A percentile compares a stretch with the other conserved stretches of the same genome.
Conservation (phyloP, 306 rosid genomes). For the Acacia melanoxylon region DNA sequence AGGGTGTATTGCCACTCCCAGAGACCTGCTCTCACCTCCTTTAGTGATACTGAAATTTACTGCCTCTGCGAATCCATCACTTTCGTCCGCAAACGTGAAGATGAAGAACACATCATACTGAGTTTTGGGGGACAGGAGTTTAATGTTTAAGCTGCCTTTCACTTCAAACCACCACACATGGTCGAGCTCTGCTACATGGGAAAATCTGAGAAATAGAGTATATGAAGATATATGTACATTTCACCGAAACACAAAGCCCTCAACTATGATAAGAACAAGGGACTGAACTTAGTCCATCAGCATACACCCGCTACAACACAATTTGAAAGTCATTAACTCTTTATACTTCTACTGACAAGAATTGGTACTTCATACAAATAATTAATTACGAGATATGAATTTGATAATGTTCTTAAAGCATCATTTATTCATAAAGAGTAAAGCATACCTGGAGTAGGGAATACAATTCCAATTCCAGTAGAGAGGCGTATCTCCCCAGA, state of each 20-base stretch:
- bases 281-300: neutral
- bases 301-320: neutral
- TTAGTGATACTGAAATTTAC: neutral
- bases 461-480: neutral
- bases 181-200: constrained; percentile 5
- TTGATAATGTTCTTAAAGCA: neutral
- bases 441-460: neutral
- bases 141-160: neutral
- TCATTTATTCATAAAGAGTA: neutral
- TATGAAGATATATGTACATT: neutral
- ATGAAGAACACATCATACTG: neutral
- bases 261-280: neutral
- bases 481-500: neutral
- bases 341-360: neutral
- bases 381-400: neutral
- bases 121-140: constrained; percentile 12
- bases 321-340: neutral
- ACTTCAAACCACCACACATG: neutral
- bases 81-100: neutral
- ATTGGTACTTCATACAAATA: neutral
- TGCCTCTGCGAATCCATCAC: accelerated
- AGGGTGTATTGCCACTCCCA: neutral
- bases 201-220: neutral
- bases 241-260: no score
- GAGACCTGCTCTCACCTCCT: neutral